These are phyloP conservation scores for Eremomyces bilateralis DNA, from an alignment of 495 filamentous ascomycete species.

Conservation along the genomic window DNA sequence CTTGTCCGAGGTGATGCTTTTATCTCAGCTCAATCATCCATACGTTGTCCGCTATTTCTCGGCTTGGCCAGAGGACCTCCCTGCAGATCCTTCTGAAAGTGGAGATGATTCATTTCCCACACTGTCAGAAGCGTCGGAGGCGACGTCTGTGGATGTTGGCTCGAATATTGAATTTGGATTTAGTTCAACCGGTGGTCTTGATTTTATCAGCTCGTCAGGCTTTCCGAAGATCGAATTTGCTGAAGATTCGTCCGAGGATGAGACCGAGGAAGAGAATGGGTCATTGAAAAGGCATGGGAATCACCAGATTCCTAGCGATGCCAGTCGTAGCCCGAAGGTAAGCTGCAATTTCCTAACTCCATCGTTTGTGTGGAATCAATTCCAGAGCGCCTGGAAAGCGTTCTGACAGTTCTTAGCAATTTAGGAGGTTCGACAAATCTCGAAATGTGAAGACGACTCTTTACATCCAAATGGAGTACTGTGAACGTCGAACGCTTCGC, in stretches of 20 bases:
- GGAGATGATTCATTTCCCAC: slow-evolving; percentile 27
- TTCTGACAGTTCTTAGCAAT: too few relatives aligned
- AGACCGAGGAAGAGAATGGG: slow-evolving; percentile 22
- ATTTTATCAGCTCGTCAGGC: slow-evolving; percentile 80
- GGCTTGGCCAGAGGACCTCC: slow-evolving; percentile 74
- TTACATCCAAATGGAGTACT: slow-evolving; percentile 94
- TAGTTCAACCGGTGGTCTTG: too few relatives aligned
- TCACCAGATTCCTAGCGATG: too few relatives aligned
- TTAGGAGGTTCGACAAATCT: too few relatives aligned
- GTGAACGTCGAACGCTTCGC: slow-evolving; percentile 80
- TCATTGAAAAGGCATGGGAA: too few relatives aligned
- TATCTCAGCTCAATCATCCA: slow-evolving; percentile 83
- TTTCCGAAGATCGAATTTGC: slow-evolving; percentile 64
- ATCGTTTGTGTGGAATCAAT: too few relatives aligned
- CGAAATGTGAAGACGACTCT: slow-evolving; percentile 39
- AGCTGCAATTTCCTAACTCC: too few relatives aligned
- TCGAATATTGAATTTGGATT: slow-evolving; percentile 42
- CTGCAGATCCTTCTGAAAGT: slow-evolving; percentile 16
- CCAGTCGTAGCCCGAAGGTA: too few relatives aligned
- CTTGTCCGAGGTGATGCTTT: slow-evolving; percentile 71
- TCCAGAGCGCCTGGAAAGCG: too few relatives aligned
- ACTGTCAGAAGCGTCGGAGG: slow-evolving; percentile 4
- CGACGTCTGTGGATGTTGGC: slow-evolving; percentile 11
- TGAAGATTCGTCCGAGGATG: slow-evolving; percentile 40
- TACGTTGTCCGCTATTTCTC: slow-evolving; percentile 92